phyloP scores from a whole-genome alignment of 2,329 filamentous ascomycete genomes.

The Epichloe glyceriae region DNA sequence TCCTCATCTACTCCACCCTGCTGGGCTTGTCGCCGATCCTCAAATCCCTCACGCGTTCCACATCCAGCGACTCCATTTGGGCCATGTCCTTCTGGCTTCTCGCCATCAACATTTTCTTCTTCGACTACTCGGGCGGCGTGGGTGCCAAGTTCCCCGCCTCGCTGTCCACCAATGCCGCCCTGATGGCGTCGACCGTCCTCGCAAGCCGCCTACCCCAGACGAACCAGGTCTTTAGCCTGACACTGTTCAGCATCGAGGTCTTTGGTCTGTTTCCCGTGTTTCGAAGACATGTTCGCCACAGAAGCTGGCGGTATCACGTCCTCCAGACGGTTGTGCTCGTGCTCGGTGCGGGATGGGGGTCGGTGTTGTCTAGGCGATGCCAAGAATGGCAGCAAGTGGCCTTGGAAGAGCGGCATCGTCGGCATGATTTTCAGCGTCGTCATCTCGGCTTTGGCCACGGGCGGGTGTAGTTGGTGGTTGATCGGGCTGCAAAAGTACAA shows the following conservation, averaged over 20 bases:
- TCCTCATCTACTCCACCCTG: constrained; percentile 85
- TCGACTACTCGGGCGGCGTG: constrained; percentile 75
- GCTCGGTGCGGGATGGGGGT: constrained; percentile 69
- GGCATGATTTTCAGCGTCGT: constrained; percentile 68
- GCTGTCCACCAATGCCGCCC: constrained; percentile 84
- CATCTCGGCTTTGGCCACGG: constrained; percentile 67
- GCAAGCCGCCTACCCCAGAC: constrained; percentile 81
- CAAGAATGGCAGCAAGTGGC: constrained; percentile 27
- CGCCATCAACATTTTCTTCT: constrained; percentile 93
- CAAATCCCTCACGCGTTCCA: constrained; percentile 89
- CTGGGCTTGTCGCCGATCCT: constrained; percentile 89
- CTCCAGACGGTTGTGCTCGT: constrained; percentile 64
- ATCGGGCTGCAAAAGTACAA: constrained; percentile 97
- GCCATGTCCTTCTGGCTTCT: constrained; percentile 89
- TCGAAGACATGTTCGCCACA: constrained; percentile 70
- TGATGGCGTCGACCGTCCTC: constrained; percentile 92
- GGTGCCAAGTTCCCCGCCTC: constrained; percentile 54
- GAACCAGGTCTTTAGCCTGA: constrained; percentile 87
- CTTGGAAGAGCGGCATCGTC: constrained; percentile 45
- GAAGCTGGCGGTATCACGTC: constrained; percentile 72
- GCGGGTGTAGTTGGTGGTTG: constrained; percentile 93
- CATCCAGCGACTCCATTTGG: constrained; percentile 92
- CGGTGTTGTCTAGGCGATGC: constrained; percentile 44
- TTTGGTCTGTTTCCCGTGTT: constrained; percentile 98
- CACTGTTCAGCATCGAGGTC: constrained; percentile 91